Evolutionary conservation across 2,329 filamentous ascomycete genomes (phyloP).

Genomic region (Cryphonectria japonica): DNA sequence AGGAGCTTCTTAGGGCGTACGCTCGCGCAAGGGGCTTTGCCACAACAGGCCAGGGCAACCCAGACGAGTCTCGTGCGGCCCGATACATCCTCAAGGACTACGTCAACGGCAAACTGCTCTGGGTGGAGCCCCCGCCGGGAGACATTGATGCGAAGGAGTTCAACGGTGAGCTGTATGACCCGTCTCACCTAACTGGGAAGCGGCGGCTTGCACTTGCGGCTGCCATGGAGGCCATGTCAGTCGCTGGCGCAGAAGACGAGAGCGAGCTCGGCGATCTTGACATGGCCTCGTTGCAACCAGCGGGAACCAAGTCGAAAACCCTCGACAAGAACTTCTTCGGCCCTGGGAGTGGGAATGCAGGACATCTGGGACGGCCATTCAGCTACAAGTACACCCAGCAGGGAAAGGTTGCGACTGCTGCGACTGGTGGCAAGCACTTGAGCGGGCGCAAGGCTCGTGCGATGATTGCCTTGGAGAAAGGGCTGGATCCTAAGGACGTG

Average conservation of each 20-base stretch:
- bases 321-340: conserved; percentile 93
- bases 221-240: conserved; percentile 51
- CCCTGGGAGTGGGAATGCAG: conserved; percentile 61
- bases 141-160: conserved; percentile 75
- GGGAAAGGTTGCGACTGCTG: conserved; percentile 51
- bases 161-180: conserved; percentile 87
- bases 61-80: conserved; percentile 90
- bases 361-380: conserved; percentile 79
- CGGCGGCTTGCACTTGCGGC: conserved; percentile 68
- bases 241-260: conserved; percentile 40
- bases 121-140: conserved; percentile 82
- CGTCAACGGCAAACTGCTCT: conserved; percentile 92
- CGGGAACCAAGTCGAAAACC: conserved; percentile 73
- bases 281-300: conserved; percentile 50
- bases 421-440: conserved; percentile 60
- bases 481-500: conserved; percentile 80
- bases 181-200: conserved; percentile 79
- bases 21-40: conserved; percentile 88
- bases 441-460: conserved; percentile 82
- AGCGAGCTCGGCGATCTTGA: conserved; percentile 49
- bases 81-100: conserved; percentile 94
- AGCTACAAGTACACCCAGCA: conserved; percentile 88
- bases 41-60: conserved; percentile 85
- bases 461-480: conserved; percentile 82
- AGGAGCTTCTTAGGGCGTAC: conserved; percentile 84